Conservation (phyloP, 2,329 filamentous ascomycete genomes). For the Ascochyta rabiei region DNA sequence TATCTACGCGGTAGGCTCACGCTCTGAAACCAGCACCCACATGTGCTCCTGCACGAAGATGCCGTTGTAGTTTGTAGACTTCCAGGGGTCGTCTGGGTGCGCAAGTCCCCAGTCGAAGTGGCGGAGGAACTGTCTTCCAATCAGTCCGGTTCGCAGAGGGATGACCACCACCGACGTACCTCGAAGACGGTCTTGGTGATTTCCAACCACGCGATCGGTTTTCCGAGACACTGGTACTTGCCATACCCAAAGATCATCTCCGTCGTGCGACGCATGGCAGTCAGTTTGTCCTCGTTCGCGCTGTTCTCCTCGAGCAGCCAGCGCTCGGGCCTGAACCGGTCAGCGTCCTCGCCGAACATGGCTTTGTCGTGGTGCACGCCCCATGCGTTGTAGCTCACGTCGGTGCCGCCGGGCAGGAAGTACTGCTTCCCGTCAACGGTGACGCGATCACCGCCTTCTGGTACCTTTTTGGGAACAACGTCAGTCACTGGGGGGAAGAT, state of each 20-base stretch:
- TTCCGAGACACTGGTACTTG: constrained; percentile 40
- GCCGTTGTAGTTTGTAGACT: constrained; percentile 23
- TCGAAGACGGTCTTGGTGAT: constrained; percentile 49
- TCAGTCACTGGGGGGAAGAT: constrained; percentile 48
- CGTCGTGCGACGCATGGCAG: constrained; percentile 33
- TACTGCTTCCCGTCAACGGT: constrained; percentile 23
- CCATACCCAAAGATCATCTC: constrained; percentile 44
- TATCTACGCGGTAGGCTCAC: neutral
- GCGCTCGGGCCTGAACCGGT: constrained; percentile 55
- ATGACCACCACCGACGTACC: constrained; percentile 27
- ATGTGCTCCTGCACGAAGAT: constrained; percentile 29
- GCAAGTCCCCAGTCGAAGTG: constrained; percentile 34
- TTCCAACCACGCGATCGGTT: constrained; percentile 41
- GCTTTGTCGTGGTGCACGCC: constrained; percentile 28
- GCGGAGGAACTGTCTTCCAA: constrained; percentile 18
- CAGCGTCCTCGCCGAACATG: constrained; percentile 47
- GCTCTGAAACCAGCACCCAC: constrained; percentile 30
- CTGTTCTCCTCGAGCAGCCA: constrained; percentile 47
- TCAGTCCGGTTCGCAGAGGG: neutral
- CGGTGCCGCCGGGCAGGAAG: constrained; percentile 36
- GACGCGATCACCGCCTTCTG: constrained; percentile 34
- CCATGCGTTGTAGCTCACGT: constrained; percentile 33
- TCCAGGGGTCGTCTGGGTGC: constrained; percentile 30
- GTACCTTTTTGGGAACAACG: constrained; percentile 33
- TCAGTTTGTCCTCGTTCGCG: constrained; percentile 11